These are phyloP conservation scores for Lactarius quietus DNA, from an alignment of 768 basidiomycete genomes.

Conservation along the genomic window DNA sequence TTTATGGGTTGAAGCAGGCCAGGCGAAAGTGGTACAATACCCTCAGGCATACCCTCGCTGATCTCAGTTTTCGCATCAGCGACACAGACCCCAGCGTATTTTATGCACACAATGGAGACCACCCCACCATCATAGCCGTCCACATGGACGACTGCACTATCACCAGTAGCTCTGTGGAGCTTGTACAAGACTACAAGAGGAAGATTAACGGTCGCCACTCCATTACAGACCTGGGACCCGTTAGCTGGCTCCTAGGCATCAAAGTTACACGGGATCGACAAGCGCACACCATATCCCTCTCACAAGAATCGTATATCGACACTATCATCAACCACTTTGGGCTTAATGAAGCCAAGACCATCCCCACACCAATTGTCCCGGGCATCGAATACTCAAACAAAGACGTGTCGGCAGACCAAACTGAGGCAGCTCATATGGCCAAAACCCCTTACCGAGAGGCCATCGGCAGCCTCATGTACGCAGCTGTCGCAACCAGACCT, in stretches of 20 bases:
- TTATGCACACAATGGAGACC: neutral
- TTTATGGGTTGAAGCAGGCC: slow-evolving; percentile 29
- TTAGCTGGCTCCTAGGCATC: slow-evolving; percentile 34
- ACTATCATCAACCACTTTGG: slow-evolving; percentile 27
- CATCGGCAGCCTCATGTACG: slow-evolving; percentile 36
- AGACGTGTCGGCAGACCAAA: neutral
- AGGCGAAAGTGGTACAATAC: slow-evolving; percentile 25
- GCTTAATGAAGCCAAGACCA: slow-evolving; percentile 12
- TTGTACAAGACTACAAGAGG: neutral
- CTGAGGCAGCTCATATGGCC: slow-evolving; percentile 27
- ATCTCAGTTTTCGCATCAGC: slow-evolving; percentile 19
- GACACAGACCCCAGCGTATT: slow-evolving; percentile 26
- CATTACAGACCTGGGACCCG: slow-evolving; percentile 31
- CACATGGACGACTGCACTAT: slow-evolving; percentile 29
- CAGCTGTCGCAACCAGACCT: slow-evolving; percentile 34
- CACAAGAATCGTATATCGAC: slow-evolving; percentile 21
- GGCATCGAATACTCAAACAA: neutral
- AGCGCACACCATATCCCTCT: slow-evolving; percentile 23
- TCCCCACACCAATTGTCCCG: slow-evolving; percentile 22
- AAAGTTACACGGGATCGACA: slow-evolving; percentile 28
- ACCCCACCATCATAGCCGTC: slow-evolving; percentile 21
- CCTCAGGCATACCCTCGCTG: neutral
- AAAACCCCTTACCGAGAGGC: slow-evolving; percentile 32
- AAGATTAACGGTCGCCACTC: neutral
- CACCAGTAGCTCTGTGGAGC: neutral